phyloP scores from a whole-genome alignment of 2,329 filamentous ascomycete genomes.

The Harringtonia lauricola region DNA sequence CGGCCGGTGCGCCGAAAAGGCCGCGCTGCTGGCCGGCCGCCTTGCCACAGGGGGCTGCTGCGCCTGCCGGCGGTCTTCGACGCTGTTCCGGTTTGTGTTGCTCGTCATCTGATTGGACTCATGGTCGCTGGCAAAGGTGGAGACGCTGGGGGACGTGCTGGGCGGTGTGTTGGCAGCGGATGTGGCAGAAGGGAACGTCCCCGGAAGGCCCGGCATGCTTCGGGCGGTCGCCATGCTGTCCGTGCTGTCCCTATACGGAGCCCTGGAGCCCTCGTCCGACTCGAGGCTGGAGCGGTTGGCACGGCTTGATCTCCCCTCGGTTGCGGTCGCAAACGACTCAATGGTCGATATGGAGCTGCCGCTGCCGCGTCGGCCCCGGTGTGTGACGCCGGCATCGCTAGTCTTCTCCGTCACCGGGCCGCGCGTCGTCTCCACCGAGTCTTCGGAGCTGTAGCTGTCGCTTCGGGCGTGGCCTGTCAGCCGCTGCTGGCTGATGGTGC shows the following conservation, averaged over 20 bases:
- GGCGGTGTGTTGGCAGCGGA: background rate
- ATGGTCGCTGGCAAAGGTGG: background rate
- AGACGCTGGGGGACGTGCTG: no score
- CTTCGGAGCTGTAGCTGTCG: conserved; percentile 46
- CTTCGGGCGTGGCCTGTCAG: conserved; percentile 33
- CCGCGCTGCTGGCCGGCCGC: conserved; percentile 30
- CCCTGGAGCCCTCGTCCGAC: background rate
- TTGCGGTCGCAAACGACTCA: conserved; percentile 48
- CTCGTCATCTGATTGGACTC: no score
- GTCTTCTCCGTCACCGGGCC: conserved; percentile 26
- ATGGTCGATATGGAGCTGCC: conserved; percentile 14
- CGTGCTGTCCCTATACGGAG: no score
- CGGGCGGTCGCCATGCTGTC: no score
- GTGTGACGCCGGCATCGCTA: background rate
- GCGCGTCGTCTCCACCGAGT: conserved; percentile 50
- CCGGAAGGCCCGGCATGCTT: background rate
- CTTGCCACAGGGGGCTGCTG: conserved; percentile 13
- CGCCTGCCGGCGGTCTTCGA: conserved; percentile 9
- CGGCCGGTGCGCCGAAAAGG: conserved; percentile 32
- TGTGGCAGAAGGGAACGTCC: background rate
- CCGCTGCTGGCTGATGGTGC: conserved; percentile 53
- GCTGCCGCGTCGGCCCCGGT: conserved; percentile 8
- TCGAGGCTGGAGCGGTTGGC: conserved; percentile 16
- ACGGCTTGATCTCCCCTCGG: conserved; percentile 32
- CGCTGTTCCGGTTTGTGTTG: conserved; percentile 6